phyloP scores from a whole-genome alignment of 1,139 yeast species.

The Debaryomyces coudertii region DNA sequence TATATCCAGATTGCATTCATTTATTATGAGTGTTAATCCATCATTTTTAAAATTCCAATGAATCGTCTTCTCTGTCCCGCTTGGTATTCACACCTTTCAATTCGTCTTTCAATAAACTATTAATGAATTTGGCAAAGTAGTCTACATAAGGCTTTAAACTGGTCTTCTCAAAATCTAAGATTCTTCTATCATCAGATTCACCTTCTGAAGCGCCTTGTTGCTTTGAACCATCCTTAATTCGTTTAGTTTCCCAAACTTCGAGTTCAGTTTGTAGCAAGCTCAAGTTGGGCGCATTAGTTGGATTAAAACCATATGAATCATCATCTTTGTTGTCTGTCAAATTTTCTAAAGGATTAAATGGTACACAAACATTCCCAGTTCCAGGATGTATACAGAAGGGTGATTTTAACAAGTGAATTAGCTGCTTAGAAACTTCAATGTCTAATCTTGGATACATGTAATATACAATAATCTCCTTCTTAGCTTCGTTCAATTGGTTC shows the following conservation, averaged over 20 bases:
- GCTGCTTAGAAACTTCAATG: conserved; percentile 86
- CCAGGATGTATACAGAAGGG: conserved; percentile 99
- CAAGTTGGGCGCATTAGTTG: conserved; percentile 79
- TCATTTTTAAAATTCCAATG: conserved; percentile 29
- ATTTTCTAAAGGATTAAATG: conserved; percentile 64
- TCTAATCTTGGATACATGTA: conserved; percentile 91
- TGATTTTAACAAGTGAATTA: conserved; percentile 89
- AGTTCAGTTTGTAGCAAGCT: conserved; percentile 59
- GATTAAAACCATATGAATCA: conserved; percentile 65
- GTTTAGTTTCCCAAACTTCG: conserved; percentile 45
- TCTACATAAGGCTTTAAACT: conserved; percentile 74
- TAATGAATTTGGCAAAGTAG: conserved; percentile 68
- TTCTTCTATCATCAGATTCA: conserved; percentile 23
- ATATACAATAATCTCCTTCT: conserved; percentile 80
- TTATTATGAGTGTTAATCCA: too few species aligned
- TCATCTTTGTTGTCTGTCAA: conserved; percentile 38
- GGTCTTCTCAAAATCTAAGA: conserved; percentile 63
- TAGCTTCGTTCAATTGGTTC: conserved; percentile 63
- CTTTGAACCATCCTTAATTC: conserved; percentile 31
- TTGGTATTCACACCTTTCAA: conserved; percentile 41
- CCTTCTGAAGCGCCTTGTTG: conserved; percentile 28
- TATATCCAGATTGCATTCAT: neutral
- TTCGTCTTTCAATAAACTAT: conserved; percentile 59
- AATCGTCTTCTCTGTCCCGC: conserved; percentile 47
- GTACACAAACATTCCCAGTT: conserved; percentile 97